Conservation (phyloP, 176 grass and related monocot genomes). For the Musa acuminata region DNA sequence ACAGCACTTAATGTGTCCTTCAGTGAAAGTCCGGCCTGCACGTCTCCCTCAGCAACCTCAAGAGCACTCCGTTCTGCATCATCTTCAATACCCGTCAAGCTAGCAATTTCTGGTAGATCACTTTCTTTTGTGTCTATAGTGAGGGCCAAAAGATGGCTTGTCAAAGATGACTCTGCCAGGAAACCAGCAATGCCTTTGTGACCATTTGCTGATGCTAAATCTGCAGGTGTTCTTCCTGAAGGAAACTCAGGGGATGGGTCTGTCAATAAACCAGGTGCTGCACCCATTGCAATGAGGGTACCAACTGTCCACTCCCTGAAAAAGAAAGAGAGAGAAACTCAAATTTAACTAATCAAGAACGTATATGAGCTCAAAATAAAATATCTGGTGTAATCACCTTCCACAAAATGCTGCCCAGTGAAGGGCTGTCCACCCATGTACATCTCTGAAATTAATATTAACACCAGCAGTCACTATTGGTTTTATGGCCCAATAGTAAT, state of each 20-base stretch:
- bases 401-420: conserved; percentile 94
- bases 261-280: conserved; percentile 66
- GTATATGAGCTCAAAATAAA: too few species aligned
- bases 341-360: too few species aligned
- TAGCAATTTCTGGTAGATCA: conserved; percentile 40
- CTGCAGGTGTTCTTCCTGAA: conserved; percentile 84
- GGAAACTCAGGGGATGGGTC: conserved; percentile 75
- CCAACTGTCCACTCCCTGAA: conserved; percentile 58
- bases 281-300: conserved; percentile 65
- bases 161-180: conserved; percentile 94
- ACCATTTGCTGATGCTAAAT: conserved; percentile 93
- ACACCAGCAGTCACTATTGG: conserved; percentile 80
- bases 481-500: conserved; percentile 91
- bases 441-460: conserved; percentile 92
- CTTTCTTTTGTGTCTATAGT: conserved; percentile 56
- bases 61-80: conserved; percentile 29
- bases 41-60: conserved; percentile 36
- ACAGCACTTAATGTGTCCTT: conserved; percentile 87
- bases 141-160: conserved; percentile 69
- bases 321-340: too few species aligned
- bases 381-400: conserved; percentile 37
- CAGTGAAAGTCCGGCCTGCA: conserved; percentile 46
- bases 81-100: conserved; percentile 20
- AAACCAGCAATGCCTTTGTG: conserved; percentile 95
- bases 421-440: conserved; percentile 94